phyloP scores from a whole-genome alignment of 768 basidiomycete genomes.

The Boletus sensibilis region DNA sequence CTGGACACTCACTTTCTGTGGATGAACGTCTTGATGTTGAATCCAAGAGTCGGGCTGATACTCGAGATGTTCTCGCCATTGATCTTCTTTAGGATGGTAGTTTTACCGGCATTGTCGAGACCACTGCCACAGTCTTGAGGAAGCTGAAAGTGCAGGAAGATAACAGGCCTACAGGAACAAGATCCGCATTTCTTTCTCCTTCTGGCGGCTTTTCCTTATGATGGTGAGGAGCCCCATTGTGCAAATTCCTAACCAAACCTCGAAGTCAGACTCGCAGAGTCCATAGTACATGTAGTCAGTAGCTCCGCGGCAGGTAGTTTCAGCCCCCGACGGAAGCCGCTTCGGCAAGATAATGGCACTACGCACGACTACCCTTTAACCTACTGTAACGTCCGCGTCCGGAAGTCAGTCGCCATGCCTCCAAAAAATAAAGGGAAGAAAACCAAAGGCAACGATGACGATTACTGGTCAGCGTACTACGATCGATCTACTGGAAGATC shows the following conservation, averaged over 20 bases:
- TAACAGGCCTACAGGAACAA: constrained; percentile 73
- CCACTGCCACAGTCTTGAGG: constrained; percentile 55
- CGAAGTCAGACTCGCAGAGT: background rate
- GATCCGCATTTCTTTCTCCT: constrained; percentile 95
- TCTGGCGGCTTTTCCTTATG: constrained; percentile 92
- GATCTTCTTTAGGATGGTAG: constrained; percentile 93
- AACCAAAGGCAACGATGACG: constrained; percentile 76
- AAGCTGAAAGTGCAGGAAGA: constrained; percentile 4
- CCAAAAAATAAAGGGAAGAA: constrained; percentile 87
- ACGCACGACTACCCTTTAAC: background rate
- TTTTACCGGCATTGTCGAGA: constrained; percentile 98
- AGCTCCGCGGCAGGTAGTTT: constrained; percentile 13
- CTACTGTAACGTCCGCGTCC: background rate
- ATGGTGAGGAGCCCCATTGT: constrained; percentile 93
- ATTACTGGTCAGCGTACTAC: constrained; percentile 58
- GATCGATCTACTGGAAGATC: constrained; percentile 17
- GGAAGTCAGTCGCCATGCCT: constrained; percentile 28
- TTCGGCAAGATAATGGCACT: constrained; percentile 17
- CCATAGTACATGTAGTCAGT: too few species aligned
- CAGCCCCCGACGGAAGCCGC: constrained; percentile 9
- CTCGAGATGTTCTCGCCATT: constrained; percentile 87
- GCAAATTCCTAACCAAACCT: background rate
- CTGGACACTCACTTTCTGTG: constrained; percentile 71
- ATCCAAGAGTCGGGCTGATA: constrained; percentile 93
- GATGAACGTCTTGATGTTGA: constrained; percentile 97